A percentile compares a stretch with the other conserved stretches of the same genome.
Conservation (phyloP, 768 basidiomycete species). For the Rhodocollybia butyracea region DNA sequence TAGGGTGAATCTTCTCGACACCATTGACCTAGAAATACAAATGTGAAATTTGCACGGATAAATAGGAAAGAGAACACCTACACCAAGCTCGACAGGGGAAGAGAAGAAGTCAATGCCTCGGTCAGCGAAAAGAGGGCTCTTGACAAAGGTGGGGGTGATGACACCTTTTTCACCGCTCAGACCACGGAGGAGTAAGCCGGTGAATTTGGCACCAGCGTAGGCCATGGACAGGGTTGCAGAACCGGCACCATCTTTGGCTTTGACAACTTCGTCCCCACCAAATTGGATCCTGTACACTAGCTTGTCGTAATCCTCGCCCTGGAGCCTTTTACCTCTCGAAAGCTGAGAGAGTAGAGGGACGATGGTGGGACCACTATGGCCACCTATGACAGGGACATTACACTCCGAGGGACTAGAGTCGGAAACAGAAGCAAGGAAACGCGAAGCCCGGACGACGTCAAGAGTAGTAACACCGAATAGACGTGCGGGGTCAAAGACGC, state of each 20-base stretch:
- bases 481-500: conserved; percentile 85
- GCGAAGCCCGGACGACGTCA: conserved; percentile 94
- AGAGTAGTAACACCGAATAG: conserved; percentile 98
- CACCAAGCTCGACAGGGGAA: conserved; percentile 89
- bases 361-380: conserved; percentile 97
- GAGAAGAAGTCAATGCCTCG: conserved; percentile 96
- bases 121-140: conserved; percentile 80
- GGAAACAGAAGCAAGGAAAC: conserved; percentile 77
- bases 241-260: conserved; percentile 93
- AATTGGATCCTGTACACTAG: conserved; percentile 95
- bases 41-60: conserved; percentile 8
- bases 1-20: conserved; percentile 87
- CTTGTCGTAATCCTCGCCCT: conserved; percentile 69
- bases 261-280: conserved; percentile 97
- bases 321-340: conserved; percentile 62
- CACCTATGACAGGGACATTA: conserved; percentile 84
- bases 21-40: conserved; percentile 57
- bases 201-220: conserved; percentile 91
- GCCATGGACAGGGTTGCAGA: conserved; percentile 98
- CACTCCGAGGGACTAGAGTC: conserved; percentile 65
- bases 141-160: conserved; percentile 82
- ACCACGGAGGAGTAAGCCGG: conserved; percentile 77
- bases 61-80: conserved; percentile 36
- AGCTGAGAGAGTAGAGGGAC: conserved; percentile 93
- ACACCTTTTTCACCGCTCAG: conserved; percentile 88